These are phyloP conservation scores for Solanum chacoense DNA, from an alignment of 305 asterid species.

Conservation along the genomic window DNA sequence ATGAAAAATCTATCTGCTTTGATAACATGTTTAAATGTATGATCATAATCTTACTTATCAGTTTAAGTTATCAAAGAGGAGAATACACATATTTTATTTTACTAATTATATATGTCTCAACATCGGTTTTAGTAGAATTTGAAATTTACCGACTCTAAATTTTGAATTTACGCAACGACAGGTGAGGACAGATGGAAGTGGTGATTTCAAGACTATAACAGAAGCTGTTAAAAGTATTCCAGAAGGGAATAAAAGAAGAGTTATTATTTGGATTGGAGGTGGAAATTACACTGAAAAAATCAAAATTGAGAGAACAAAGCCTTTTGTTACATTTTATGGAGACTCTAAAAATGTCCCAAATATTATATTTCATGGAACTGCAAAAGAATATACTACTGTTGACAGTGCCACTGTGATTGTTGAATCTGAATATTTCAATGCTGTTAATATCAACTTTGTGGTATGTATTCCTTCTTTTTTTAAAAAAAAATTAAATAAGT, in stretches of 20 bases:
- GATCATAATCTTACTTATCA: neutral
- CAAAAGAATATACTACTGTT: constrained; percentile 30
- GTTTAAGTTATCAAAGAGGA: neutral
- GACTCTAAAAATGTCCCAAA: constrained; percentile 41
- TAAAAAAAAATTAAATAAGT: neutral
- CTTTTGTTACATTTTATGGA: constrained; percentile 53
- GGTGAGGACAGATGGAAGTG: constrained; percentile 34
- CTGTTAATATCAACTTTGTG: constrained; percentile 36
- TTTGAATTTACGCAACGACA: neutral
- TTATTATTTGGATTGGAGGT: constrained; percentile 38
- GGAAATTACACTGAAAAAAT: constrained; percentile 68
- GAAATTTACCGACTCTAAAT: neutral
- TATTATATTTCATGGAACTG: constrained; percentile 35
- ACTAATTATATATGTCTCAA: neutral
- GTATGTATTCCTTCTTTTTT: constrained; percentile 23
- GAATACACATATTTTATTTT: neutral
- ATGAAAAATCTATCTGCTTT: neutral
- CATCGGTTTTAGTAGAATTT: neutral
- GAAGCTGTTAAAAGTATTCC: constrained; percentile 64
- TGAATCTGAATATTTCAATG: constrained; percentile 45
- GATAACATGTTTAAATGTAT: neutral
- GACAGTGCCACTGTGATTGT: constrained; percentile 50
- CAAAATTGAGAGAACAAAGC: constrained; percentile 20
- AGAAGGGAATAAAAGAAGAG: constrained; percentile 29
- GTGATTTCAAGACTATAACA: constrained; percentile 49